Evolutionary conservation across 1,139 yeast genomes (phyloP).

Genomic region (Magnusiomyces suaveolens): DNA sequence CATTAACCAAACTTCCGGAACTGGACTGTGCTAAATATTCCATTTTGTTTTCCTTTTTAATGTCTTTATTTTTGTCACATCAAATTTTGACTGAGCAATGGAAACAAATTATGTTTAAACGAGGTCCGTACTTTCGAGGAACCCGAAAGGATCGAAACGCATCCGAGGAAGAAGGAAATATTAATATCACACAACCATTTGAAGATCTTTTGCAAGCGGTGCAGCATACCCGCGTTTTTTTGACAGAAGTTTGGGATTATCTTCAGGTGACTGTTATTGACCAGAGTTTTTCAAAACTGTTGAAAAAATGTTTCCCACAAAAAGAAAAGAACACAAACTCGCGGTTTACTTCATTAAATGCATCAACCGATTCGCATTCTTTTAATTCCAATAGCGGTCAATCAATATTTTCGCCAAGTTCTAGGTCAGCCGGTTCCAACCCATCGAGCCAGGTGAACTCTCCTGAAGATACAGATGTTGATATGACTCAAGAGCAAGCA

Average conservation of each 20-base stretch:
- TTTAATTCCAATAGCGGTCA: too few relatives aligned
- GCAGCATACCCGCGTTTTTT: conserved; percentile 3
- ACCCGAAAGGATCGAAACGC: background rate
- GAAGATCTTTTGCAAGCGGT: conserved; percentile 1
- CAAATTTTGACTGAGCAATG: background rate
- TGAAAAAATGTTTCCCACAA: conserved; percentile 2
- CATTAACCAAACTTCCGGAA: background rate
- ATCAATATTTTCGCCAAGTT: background rate
- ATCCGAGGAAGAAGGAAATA: background rate
- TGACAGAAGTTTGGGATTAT: conserved; percentile 21
- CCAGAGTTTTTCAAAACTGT: background rate
- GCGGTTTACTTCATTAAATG: too few relatives aligned
- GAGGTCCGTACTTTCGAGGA: background rate
- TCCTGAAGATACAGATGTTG: background rate
- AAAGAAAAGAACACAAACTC: background rate
- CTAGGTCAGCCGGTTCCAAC: background rate
- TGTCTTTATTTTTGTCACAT: background rate
- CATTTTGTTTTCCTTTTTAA: conserved; percentile 2
- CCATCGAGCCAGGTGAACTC: background rate
- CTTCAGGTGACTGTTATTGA: conserved; percentile 19
- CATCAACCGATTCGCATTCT: too few relatives aligned
- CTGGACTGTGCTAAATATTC: conserved; percentile 3
- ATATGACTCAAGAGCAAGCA: background rate
- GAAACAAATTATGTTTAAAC: background rate
- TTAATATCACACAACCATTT: background rate